A percentile compares a stretch with the other conserved stretches of the same genome.
Evolutionary conservation across 2,329 filamentous ascomycete species (phyloP).

Genomic region (Claviceps humidiphila): DNA sequence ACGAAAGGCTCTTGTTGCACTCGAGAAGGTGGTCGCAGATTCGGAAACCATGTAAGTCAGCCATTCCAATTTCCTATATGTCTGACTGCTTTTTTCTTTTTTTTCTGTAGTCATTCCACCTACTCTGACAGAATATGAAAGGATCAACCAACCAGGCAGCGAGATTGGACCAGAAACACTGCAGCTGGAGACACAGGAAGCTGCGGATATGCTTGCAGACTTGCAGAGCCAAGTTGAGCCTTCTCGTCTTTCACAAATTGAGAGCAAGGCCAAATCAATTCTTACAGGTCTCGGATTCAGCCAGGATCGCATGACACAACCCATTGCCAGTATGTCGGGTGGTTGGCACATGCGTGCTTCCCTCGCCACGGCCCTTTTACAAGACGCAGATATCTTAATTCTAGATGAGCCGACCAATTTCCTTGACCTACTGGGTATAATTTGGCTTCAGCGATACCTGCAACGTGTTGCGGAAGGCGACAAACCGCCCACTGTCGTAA

Average conservation of each 20-base stretch:
- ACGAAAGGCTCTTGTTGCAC: slow-evolving; percentile 56
- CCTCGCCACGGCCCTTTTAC: slow-evolving; percentile 52
- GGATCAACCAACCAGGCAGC: slow-evolving; percentile 36
- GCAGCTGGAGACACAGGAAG: slow-evolving; percentile 54
- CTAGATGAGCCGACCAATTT: slow-evolving; percentile 85
- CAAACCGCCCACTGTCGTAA: slow-evolving; percentile 51
- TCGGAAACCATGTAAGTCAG: slow-evolving; percentile 36
- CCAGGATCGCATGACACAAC: slow-evolving; percentile 43
- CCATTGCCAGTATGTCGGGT: slow-evolving; percentile 56
- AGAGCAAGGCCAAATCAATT: slow-evolving; percentile 52
- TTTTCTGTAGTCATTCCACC: background rate
- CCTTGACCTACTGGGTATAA: slow-evolving; percentile 67
- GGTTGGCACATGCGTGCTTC: slow-evolving; percentile 63
- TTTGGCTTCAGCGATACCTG: slow-evolving; percentile 72
- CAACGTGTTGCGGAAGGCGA: slow-evolving; percentile 37
- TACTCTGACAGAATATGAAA: slow-evolving; percentile 11
- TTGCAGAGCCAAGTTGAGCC: slow-evolving; percentile 57
- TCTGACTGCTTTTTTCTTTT: no score
- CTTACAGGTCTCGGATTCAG: slow-evolving; percentile 61
- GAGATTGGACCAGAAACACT: slow-evolving; percentile 43
- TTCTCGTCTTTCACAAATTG: slow-evolving; percentile 48
- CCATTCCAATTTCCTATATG: no score
- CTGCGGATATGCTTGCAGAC: slow-evolving; percentile 54
- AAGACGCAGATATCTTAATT: slow-evolving; percentile 64
- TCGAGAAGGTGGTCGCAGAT: slow-evolving; percentile 53